Percentiles rank a stretch among this genome's conserved stretches.
Evolutionary conservation across 2,329 filamentous ascomycete genomes (phyloP).

Genomic region (Elsinoe necatrix): DNA sequence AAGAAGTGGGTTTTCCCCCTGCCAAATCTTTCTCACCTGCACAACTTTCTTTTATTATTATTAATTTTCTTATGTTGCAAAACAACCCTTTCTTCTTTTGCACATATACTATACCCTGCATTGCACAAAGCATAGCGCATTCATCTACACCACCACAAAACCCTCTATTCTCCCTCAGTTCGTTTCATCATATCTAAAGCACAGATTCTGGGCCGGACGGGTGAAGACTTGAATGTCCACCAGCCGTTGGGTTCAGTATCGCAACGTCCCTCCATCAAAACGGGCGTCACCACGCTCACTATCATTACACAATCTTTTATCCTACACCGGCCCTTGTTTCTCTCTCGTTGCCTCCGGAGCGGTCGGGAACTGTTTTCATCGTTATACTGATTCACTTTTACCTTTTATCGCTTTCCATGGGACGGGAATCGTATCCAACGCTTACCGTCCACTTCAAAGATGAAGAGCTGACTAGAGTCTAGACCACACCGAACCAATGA

Average conservation of each 20-base stretch:
- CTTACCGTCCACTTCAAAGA: background rate
- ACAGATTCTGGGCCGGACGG: background rate
- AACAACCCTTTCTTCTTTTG: constrained; percentile 1
- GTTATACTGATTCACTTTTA: background rate
- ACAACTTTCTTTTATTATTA: background rate
- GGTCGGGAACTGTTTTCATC: background rate
- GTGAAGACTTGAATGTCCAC: background rate
- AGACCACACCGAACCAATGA: background rate
- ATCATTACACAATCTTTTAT: constrained; percentile 2
- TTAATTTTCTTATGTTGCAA: background rate
- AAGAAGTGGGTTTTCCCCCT: constrained; percentile 12
- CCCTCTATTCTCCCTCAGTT: background rate
- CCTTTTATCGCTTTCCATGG: background rate
- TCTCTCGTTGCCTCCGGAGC: background rate
- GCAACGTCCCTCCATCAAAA: constrained; percentile 1
- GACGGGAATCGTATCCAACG: background rate
- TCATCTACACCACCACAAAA: constrained; percentile 1
- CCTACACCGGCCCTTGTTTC: background rate
- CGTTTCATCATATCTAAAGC: background rate
- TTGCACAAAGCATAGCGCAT: constrained; percentile 11
- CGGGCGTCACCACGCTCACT: background rate
- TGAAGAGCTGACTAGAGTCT: background rate
- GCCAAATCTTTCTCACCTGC: background rate
- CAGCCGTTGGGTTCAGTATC: background rate
- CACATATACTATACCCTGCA: constrained; percentile 15